Conservation (phyloP, 1,284 basidiomycete genomes). For the Wallemia mellicola region DNA sequence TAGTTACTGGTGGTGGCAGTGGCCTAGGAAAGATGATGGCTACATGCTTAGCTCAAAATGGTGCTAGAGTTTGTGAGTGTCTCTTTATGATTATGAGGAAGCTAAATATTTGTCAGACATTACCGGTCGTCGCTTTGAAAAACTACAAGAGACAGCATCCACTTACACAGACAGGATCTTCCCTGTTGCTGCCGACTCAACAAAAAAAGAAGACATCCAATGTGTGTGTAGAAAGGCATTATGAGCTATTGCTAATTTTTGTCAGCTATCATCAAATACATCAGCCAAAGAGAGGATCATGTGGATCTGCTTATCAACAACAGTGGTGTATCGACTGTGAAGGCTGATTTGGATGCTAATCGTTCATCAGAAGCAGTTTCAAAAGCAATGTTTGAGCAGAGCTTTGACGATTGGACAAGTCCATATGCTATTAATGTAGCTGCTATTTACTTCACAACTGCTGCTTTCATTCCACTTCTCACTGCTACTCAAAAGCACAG, state of each 20-base stretch:
- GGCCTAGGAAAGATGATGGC: background rate
- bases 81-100: too few relatives aligned
- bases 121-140: constrained; percentile 3
- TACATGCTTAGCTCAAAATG: constrained; percentile 6
- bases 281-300: constrained; percentile 11
- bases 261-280: constrained; percentile 10
- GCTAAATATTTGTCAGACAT: too few relatives aligned
- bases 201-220: constrained; percentile 14
- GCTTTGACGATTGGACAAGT: constrained; percentile 12
- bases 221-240: too few relatives aligned
- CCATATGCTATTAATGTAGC: background rate
- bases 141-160: background rate
- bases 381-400: constrained; percentile 15
- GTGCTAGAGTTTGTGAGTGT: constrained; percentile 9
- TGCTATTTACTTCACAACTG: constrained; percentile 16
- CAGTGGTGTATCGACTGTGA: constrained; percentile 13
- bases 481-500: constrained; percentile 12
- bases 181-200: constrained; percentile 13
- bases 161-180: constrained; percentile 10
- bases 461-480: constrained; percentile 16
- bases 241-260: too few relatives aligned
- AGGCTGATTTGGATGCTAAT: constrained; percentile 7
- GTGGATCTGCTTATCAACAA: constrained; percentile 14
- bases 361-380: constrained; percentile 14
- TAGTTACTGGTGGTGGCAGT: background rate